Percentiles rank a stretch among this genome's conserved stretches.
phyloP scores from a whole-genome alignment of 352 stramenopile species.

The Discostella stelligera region DNA sequence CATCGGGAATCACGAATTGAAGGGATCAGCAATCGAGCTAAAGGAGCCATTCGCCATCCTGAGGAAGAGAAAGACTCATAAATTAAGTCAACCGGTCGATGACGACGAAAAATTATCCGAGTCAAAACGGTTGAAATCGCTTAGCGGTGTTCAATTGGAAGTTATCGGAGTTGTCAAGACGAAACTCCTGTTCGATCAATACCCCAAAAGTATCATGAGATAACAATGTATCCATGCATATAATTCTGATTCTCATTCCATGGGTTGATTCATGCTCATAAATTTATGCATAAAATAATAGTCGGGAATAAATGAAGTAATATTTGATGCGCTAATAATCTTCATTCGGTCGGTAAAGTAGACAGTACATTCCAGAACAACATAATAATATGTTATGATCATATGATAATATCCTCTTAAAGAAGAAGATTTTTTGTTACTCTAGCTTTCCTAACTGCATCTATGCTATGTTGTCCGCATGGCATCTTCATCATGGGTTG shows the following conservation, averaged over 20 bases:
- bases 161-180: conserved; percentile 67
- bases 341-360: no score
- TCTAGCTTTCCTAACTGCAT: no score
- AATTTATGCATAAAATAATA: no score
- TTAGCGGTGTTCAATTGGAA: conserved; percentile 44
- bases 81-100: conserved; percentile 12
- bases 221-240: conserved; percentile 6
- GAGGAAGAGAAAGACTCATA: conserved; percentile 55
- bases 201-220: conserved; percentile 76
- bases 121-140: conserved; percentile 33
- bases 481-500: background rate
- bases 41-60: conserved; percentile 76
- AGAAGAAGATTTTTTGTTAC: no score
- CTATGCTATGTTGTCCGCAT: background rate
- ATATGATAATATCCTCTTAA: no score
- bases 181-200: conserved; percentile 73
- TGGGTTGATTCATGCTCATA: no score
- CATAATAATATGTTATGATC: no score
- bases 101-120: conserved; percentile 8
- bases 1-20: conserved; percentile 69
- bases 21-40: conserved; percentile 55
- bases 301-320: no score
- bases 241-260: no score
- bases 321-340: no score
- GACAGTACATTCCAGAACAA: no score